These are phyloP conservation scores for Pseudocercospora crystallina DNA, from an alignment of 2,329 filamentous ascomycete species.

Conservation along the genomic window DNA sequence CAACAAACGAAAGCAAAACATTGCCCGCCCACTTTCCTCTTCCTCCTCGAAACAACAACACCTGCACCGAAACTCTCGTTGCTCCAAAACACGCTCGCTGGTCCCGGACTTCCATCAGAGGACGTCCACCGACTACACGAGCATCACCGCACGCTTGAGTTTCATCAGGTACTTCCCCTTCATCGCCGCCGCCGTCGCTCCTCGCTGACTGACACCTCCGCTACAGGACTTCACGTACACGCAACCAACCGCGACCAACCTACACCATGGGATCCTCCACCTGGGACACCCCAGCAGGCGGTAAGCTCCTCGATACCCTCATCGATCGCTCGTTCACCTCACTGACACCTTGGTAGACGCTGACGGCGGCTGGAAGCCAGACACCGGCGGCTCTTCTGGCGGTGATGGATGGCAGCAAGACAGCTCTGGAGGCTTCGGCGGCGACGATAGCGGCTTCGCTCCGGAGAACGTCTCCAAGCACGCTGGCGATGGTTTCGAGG, in stretches of 20 bases:
- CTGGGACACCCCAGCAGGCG: conserved; percentile 26
- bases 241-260: background rate
- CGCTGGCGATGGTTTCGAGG: conserved; percentile 23
- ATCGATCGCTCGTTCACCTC: background rate
- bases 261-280: conserved; percentile 20
- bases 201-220: background rate
- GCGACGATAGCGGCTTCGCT: conserved; percentile 19
- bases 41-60: conserved; percentile 2
- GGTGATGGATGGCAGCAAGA: conserved; percentile 17
- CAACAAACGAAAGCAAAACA: conserved; percentile 5
- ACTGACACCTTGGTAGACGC: conserved; percentile 14
- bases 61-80: background rate
- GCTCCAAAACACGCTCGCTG: no score
- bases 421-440: background rate
- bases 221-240: background rate
- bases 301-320: conserved; percentile 12
- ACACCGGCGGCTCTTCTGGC: conserved; percentile 12
- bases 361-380: conserved; percentile 25
- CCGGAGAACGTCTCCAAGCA: conserved; percentile 32
- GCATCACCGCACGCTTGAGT: background rate
- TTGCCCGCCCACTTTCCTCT: background rate
- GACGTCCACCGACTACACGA: background rate
- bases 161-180: background rate
- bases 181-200: background rate
- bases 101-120: background rate